Evolutionary conservation across 2,329 filamentous ascomycete species (phyloP).

Genomic region (Myotisia sp.): DNA sequence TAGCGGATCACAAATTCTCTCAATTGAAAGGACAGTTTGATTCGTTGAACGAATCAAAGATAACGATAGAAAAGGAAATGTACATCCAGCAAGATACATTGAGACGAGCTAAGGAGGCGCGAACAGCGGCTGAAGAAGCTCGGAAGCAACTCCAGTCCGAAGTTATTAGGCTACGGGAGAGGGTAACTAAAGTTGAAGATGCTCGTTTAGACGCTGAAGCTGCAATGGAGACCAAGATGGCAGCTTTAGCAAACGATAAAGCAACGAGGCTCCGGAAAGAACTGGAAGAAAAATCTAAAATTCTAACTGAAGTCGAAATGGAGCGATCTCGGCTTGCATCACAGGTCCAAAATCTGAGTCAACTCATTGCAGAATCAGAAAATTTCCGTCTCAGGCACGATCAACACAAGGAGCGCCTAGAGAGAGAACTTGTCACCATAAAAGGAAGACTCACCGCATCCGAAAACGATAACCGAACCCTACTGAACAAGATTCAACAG

Average conservation of each 20-base stretch:
- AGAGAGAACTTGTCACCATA: slow-evolving; percentile 78
- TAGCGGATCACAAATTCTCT: slow-evolving; percentile 76
- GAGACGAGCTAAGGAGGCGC: slow-evolving; percentile 68
- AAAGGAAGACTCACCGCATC: slow-evolving; percentile 81
- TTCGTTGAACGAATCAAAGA: slow-evolving; percentile 80
- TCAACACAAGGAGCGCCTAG: slow-evolving; percentile 82
- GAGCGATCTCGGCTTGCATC: slow-evolving; percentile 63
- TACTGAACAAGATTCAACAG: slow-evolving; percentile 95
- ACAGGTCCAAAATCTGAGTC: slow-evolving; percentile 73
- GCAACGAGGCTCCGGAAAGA: slow-evolving; percentile 65
- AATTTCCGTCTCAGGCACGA: slow-evolving; percentile 82
- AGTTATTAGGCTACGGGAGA: slow-evolving; percentile 64
- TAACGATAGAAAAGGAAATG: slow-evolving; percentile 93
- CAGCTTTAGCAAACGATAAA: slow-evolving; percentile 62
- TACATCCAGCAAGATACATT: slow-evolving; percentile 90
- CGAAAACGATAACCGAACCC: slow-evolving; percentile 85
- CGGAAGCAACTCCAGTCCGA: slow-evolving; percentile 81
- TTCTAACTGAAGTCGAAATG: slow-evolving; percentile 62
- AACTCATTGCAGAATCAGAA: slow-evolving; percentile 76
- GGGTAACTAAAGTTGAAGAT: slow-evolving; percentile 74
- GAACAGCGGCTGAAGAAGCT: slow-evolving; percentile 66
- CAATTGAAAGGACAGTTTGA: slow-evolving; percentile 75
- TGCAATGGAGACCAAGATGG: slow-evolving; percentile 65
- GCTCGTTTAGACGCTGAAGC: slow-evolving; percentile 70
- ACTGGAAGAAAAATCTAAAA: slow-evolving; percentile 61